Evolutionary conservation across 106 monocot genomes (phyloP), one percentile per base, ranked within the genome.

Genomic region (Acorus calamus): DNA sequence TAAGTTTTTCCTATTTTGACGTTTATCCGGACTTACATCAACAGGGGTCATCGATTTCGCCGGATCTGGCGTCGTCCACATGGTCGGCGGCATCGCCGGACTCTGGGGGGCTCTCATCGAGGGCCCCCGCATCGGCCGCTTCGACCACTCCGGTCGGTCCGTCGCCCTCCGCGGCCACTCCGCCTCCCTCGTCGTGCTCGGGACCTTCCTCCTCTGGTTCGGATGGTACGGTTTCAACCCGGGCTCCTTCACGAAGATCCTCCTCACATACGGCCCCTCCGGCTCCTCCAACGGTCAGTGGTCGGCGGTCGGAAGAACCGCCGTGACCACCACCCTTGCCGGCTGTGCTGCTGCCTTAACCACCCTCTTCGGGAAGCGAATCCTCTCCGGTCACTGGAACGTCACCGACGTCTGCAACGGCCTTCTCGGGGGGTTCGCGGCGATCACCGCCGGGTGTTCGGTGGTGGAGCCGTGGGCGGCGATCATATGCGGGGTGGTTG

Each of bases 221-320:
- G 71, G 71, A 9, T 71, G 71, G 71, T 71, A 71, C 55, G 71
- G 71, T 11, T 71, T 71, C 71, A 71, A 71, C 54, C 71, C 71
- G 9, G 71, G 71, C 4, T 71, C 71, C 8, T 71, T 71, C 71
- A 11, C 55, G 55, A 56, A 55, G 14, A 71, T 71, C 7, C 46
- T 53, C 47, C 48, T 48, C 8, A 8, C 54, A 28, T 62, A 55
- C 71, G 63, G 63, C 11, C 52, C 71, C 3, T 4, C 41, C 4
- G 71, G 71, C 11, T 49, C 54, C 8, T 65, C 65, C 14, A 6
- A 78, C 46, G 78, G 78, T 11, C 72, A 78, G 52, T 70, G 70
- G 70, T 70, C 70, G 2, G 70, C 60, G 2, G 55, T 71, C 12
- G 71, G 63, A 8, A 53, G 71, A 9, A 63, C 71, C 3, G 71